Percentiles rank a stretch among this genome's conserved stretches.
Conservation (phyloP, 129 eudicot species). For the Cynara cardunculus region DNA sequence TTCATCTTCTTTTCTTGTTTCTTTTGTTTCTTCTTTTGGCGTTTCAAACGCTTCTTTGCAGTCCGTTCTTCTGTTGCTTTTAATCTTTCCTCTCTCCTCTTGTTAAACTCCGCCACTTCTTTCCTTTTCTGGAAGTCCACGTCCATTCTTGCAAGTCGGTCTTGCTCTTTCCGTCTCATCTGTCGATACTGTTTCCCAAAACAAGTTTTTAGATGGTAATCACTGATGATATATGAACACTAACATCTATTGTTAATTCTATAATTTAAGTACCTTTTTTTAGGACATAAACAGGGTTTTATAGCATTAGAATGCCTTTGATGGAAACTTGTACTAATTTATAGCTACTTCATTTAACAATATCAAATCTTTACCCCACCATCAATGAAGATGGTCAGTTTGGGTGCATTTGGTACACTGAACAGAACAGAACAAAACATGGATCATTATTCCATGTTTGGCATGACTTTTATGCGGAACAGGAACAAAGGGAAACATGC, state of each 20-base stretch:
- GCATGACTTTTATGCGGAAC: too few relatives aligned
- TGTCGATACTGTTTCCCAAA: conserved; percentile 69
- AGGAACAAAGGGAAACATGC: too few relatives aligned
- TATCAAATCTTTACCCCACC: background rate
- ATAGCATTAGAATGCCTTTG: too few relatives aligned
- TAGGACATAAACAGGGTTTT: too few relatives aligned
- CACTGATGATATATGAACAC: background rate
- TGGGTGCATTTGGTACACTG: too few relatives aligned
- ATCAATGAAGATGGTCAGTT: background rate
- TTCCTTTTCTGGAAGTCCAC: conserved; percentile 74
- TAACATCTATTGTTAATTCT: too few relatives aligned
- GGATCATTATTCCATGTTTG: too few relatives aligned
- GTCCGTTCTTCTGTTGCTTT: conserved; percentile 92
- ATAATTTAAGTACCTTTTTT: too few relatives aligned
- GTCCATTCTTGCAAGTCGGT: conserved; percentile 85
- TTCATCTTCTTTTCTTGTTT: conserved; percentile 65
- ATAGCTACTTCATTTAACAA: background rate
- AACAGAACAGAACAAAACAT: too few relatives aligned
- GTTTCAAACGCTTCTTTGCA: conserved; percentile 81
- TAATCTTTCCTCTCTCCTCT: conserved; percentile 73
- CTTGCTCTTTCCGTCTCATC: conserved; percentile 94
- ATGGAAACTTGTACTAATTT: too few relatives aligned
- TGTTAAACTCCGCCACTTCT: conserved; percentile 71
- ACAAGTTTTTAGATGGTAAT: conserved; percentile 6
- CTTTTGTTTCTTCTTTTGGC: conserved; percentile 84